Conservation (phyloP, 1,284 basidiomycete species). For the Ustilago lituana region DNA sequence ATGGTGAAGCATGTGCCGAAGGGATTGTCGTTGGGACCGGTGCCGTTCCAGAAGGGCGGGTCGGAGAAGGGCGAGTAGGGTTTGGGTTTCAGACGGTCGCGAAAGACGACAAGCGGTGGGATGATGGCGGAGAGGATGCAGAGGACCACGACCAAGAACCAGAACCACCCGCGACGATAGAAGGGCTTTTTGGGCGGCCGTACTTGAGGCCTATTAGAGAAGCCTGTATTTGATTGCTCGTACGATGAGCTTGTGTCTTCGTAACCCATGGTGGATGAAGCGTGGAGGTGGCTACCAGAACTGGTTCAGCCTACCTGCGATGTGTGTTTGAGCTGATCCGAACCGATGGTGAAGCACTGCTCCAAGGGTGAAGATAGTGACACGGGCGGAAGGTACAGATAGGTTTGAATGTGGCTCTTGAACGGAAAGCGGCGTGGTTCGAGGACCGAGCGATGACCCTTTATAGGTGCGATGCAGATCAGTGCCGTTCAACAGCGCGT, state of each 20-base stretch:
- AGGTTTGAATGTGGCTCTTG: too few species aligned
- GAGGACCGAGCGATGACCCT: too few species aligned
- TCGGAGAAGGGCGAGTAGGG: constrained; percentile 13
- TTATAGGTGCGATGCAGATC: too few species aligned
- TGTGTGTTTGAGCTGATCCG: too few species aligned
- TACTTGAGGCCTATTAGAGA: constrained; percentile 30
- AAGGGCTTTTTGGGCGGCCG: constrained; percentile 17
- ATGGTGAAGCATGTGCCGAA: constrained; percentile 46
- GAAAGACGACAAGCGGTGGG: constrained; percentile 32
- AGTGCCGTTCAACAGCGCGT: too few species aligned
- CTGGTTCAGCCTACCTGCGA: background rate
- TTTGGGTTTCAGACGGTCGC: constrained; percentile 14
- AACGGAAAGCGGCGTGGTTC: too few species aligned
- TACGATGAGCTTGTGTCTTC: too few species aligned
- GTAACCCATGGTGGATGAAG: constrained; percentile 14
- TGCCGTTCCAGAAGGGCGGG: constrained; percentile 46
- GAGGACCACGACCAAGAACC: constrained; percentile 27
- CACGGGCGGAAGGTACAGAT: too few species aligned
- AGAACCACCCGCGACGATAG: constrained; percentile 28
- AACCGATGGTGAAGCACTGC: too few species aligned
- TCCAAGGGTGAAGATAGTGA: too few species aligned
- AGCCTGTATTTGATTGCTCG: constrained; percentile 8
- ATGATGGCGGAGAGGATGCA: constrained; percentile 31
- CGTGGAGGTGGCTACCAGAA: background rate
- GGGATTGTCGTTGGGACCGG: constrained; percentile 40